phyloP scores from a whole-genome alignment of 1,139 yeast genomes.

The Diutina mesorugosa region DNA sequence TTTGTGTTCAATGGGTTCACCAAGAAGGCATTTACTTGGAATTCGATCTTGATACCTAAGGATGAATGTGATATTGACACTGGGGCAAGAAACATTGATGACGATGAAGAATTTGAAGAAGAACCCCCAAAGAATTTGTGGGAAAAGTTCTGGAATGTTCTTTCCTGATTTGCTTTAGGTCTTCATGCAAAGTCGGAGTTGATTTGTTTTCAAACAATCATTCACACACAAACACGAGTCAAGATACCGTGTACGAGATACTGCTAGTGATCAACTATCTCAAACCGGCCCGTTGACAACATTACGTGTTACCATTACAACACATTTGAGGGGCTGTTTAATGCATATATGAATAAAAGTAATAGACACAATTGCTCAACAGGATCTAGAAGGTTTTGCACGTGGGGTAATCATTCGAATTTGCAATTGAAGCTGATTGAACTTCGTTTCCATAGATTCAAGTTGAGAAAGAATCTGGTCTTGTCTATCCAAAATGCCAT shows the following conservation, averaged over 20 bases:
- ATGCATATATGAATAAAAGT: neutral
- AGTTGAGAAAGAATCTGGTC: neutral
- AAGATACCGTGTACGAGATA: neutral
- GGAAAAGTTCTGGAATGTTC: neutral
- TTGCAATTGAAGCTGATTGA: neutral
- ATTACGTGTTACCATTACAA: neutral
- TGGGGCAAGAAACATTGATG: neutral
- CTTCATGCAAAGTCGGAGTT: neutral
- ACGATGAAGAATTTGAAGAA: neutral
- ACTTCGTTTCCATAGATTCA: neutral
- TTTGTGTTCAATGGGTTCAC: neutral
- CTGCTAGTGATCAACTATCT: neutral
- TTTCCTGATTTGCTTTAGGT: neutral
- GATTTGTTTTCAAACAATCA: neutral
- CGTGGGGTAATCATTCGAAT: neutral
- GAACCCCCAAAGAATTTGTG: neutral
- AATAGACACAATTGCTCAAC: neutral
- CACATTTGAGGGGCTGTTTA: neutral
- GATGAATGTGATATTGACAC: conserved; percentile 2
- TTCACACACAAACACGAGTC: neutral
- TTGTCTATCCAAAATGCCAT: neutral
- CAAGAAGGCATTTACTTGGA: neutral
- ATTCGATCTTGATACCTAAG: neutral
- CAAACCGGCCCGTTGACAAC: neutral
- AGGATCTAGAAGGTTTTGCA: neutral